Percentiles rank a stretch among this genome's conserved stretches.
Evolutionary conservation across 2,329 filamentous ascomycete genomes (phyloP).

Genomic region (Colletotrichum lini): DNA sequence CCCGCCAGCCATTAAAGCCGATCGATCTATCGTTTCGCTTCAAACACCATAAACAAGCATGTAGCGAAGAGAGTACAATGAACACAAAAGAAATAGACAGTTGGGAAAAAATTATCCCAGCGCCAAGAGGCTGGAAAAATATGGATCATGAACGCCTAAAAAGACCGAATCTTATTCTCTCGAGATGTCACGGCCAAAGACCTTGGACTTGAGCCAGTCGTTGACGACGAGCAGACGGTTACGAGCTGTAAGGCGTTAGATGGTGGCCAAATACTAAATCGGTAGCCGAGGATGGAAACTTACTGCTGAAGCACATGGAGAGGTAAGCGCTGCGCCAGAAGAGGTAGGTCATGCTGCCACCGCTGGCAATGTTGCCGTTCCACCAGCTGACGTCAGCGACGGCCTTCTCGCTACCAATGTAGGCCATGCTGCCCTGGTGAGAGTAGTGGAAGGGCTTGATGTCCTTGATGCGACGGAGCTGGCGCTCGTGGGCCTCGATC

Average conservation of each 20-base stretch:
- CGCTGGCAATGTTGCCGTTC: slow-evolving; percentile 94
- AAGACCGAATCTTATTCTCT: slow-evolving; percentile 71
- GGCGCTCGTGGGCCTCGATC: slow-evolving; percentile 89
- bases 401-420: slow-evolving; percentile 98
- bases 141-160: slow-evolving; percentile 34
- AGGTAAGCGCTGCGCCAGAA: slow-evolving; percentile 99
- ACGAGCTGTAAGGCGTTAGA: slow-evolving; percentile 71
- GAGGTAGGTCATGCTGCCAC: slow-evolving; percentile 94
- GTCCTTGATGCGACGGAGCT: slow-evolving; percentile 90
- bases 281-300: slow-evolving; percentile 61
- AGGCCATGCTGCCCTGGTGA: slow-evolving; percentile 95
- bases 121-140: slow-evolving; percentile 19
- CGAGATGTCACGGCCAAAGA: slow-evolving; percentile 95
- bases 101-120: slow-evolving; percentile 13
- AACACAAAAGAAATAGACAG: slow-evolving; percentile 28
- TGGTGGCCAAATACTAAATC: neutral
- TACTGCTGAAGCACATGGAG: slow-evolving; percentile 99
- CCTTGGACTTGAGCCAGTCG: slow-evolving; percentile 97
- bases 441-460: slow-evolving; percentile 99
- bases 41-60: slow-evolving; percentile 36
- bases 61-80: slow-evolving; percentile 19
- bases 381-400: slow-evolving; percentile 98
- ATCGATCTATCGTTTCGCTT: slow-evolving; percentile 42
- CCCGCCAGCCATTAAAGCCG: slow-evolving; percentile 40
- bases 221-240: slow-evolving; percentile 94